Evolutionary conservation across 2,329 filamentous ascomycete genomes (phyloP), one percentile per base, ranked within the genome.

Genomic region (Exophiala bonariae): DNA sequence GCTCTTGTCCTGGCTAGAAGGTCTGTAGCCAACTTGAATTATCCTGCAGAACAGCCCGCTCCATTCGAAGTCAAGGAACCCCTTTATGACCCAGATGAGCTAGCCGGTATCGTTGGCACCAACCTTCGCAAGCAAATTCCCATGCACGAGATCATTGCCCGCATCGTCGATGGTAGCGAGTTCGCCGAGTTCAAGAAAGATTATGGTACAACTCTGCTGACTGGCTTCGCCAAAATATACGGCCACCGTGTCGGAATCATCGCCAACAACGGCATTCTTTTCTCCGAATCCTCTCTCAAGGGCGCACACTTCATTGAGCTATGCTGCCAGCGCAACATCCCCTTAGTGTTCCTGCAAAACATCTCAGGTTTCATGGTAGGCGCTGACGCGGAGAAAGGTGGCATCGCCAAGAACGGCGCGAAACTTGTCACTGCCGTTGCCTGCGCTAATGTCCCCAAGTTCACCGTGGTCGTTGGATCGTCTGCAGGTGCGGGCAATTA

Each of bases 351-450:
- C 71, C 74, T 99, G 16, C 93, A 99, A 67, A 97, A 99, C 68
- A 97, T 99, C 65, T 86, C 85, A 4, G 93, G 93, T 34, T 99
- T 99, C 79, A 99, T 99, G 93, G 93, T 99, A 23, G 93, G 93
- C 34, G 81, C 83, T 14, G 89, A 93, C 61, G 90, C 92, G 0
- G 93, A 99, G 71, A 86, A 87, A 44, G 92, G 92, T 42, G 93
- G 93, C 10, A 97, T 99, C 59, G 93, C 93, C 44, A 97, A 97
- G 77, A 95, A 97, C 63, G 93, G 93, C 32, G 93, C 93, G 4
- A 97, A 99, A 72, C 82, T 99, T 14, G 93, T 97, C 20, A 95
- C 90, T 2, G 93, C 92, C 6, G 93, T 97, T 9, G 89, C 90
- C 7, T 96, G 91, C 64, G 91, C 92, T 3, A 83, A 93, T 57